Base-by-base conservation (phyloP, 305 asterid genomes). In the Nicotiana rustica region DNA sequence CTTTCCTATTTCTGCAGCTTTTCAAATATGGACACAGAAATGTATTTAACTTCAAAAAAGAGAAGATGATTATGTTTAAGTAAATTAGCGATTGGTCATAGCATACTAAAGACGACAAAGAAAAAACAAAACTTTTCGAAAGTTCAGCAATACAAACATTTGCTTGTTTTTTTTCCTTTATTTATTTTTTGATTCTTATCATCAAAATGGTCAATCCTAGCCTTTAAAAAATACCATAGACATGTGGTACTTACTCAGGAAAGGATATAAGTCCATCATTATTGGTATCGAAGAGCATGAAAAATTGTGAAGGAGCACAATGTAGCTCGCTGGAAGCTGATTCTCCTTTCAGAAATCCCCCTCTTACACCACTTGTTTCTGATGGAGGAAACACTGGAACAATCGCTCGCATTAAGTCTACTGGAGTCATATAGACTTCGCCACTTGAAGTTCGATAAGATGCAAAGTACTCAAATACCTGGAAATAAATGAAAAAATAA, bases 401-500 rank as follows among this genome's bases (percentile, higher is more conserved):
- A 10, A 91, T 89, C 55, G 99, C 98, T 79, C 97, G 87, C 98
- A 94, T 93, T 81, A 96, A 85, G 82, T 96, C 99, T 31, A 93
- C 86, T 66, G 96, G 90, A 36, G 97, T 96, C 99, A 96, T 94
- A 67, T 84, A 89, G 36, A 82, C 84, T 88, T 96, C 97, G 13
- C 99, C 98, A 2, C 86, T 79, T 21, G 92, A 91, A 1, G 88
- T 60, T 85, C 76, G 85, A 82, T 62, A 82, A 0, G 98, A 92
- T 44, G 99, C 98, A 70, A 96, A 96, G 91, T 96, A 96, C 86
- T 94, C 97, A 78, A 94, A 93, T 84, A 96, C 97, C 99, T 94
- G 79, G 3, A 82, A 82, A 70, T 13, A 18, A 36, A 70, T n/a
- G 18, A 5, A 17, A 10, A 47, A 14, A n/a, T 60, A 14, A 55